A percentile compares a stretch with the other conserved stretches of the same genome.
phyloP scores from a whole-genome alignment of 1,284 basidiomycete genomes.

The Paramarasmius palmivorus region DNA sequence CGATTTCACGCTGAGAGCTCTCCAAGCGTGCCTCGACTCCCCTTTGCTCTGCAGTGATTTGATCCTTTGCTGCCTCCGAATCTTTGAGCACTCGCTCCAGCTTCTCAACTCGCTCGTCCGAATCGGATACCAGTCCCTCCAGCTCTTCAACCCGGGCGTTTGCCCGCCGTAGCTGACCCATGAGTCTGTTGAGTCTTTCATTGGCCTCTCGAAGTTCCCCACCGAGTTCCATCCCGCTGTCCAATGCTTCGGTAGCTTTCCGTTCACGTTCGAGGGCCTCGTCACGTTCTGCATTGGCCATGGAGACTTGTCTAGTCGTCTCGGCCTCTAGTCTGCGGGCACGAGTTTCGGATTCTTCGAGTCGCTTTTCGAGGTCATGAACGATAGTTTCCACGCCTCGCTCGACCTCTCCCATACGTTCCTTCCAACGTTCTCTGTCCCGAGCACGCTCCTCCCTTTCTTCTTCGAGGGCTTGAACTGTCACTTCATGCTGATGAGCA shows the following conservation, averaged over 20 bases:
- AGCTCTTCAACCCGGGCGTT: conserved; percentile 55
- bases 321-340: conserved; percentile 43
- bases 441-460: conserved; percentile 56
- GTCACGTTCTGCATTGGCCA: conserved; percentile 51
- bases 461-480: conserved; percentile 42
- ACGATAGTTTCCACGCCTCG: conserved; percentile 66
- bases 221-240: conserved; percentile 63
- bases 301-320: conserved; percentile 42
- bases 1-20: conserved; percentile 40
- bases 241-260: conserved; percentile 61
- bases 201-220: conserved; percentile 65
- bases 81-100: conserved; percentile 42
- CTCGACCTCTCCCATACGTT: conserved; percentile 69
- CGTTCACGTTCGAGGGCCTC: conserved; percentile 55
- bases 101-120: conserved; percentile 49
- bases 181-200: conserved; percentile 51
- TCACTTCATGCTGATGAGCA: conserved; percentile 40
- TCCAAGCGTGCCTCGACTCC: conserved; percentile 15
- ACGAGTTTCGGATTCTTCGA: conserved; percentile 50
- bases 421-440: conserved; percentile 69
- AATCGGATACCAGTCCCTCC: conserved; percentile 51
- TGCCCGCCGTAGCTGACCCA: conserved; percentile 57
- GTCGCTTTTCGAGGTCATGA: conserved; percentile 58
- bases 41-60: conserved; percentile 19
- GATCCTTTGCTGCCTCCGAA: conserved; percentile 49